Evolutionary conservation across 2,329 filamentous ascomycete species (phyloP), one percentile per base, ranked within the genome.

Genomic region (Didymella pinodella): DNA sequence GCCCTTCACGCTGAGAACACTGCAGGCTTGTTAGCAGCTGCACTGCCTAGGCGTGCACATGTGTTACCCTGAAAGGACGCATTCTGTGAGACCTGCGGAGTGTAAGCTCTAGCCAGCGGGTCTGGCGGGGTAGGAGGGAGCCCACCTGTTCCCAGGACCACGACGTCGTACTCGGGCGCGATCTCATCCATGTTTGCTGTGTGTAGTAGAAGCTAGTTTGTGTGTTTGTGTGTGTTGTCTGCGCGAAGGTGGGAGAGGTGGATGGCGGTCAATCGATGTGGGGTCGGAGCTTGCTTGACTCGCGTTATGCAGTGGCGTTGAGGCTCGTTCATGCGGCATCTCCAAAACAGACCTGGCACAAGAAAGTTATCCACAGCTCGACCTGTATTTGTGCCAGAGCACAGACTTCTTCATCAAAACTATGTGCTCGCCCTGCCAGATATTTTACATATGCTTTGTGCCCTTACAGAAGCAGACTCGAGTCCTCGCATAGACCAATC

Each of bases 91-190:
- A 77, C 95, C 94, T 96, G 74, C 40, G 57, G 53, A 65, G 55
- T 65, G 67, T 75, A 73, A 75, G 70, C 67, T 72, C 63, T 57
- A 70, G 65, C 54, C 45, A 32, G 61, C 58, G 53, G 59, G 54
- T 60, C 51, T 65, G 74, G 77, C 75, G 79, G 78, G 79, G 79
- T 74, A 73, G 71, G 38, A 28, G 50, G 25, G 10, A 68, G 81
- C 87, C 77, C 85, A 97, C 93, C 93, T 79, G 95, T 99, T 86
- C 95, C 95, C 79, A 99, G 88, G 78, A 99, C 95, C 78, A 99
- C 88, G 80, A 97, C 92, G 86, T 99, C 95, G 86, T 99, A 99
- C 82, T 97, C 93, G 78, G 92, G 91, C 70, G 93, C 92, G 78
- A 99, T 97, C 82, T 98, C 95, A 78, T 98, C 95, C 95, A 98